Base-by-base conservation (phyloP, 1,139 yeast species). In the Candida neerlandica region DNA sequence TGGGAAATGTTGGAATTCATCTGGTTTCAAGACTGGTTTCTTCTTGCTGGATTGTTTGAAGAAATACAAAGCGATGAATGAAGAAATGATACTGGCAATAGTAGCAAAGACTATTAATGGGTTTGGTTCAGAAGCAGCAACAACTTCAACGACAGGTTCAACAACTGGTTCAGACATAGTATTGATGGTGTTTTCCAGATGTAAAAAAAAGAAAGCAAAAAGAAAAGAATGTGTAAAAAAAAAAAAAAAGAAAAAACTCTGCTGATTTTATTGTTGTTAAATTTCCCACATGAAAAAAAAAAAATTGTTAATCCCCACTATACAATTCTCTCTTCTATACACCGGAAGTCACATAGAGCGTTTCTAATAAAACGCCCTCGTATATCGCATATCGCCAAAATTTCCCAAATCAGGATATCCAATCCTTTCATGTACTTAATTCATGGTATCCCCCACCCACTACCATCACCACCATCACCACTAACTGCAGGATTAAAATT, bases 1-100 rank as follows among this genome's bases (percentile, higher is more conserved):
- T 51, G 96, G 96, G 77, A 91, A 92, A 62, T 88, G 82, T 65
- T 84, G 85, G 70, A 85, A 91, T 53, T 80, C 80, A 56, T 81
- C 87, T 43, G 85, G 81, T 59, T 79, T 79, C 58, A 87, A 79
- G 12, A 84, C 86, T 33, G 84, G 80, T 48, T 76, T 70, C 55
- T 71, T 71, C 57, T 71, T 74, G 51, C 68, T 66, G 48, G 62
- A 60, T 50, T 73, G 69, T 53, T 70, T 69, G 47, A 70, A 53
- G 44, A 64, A 70, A 59, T 75, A 74, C 51, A 67, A 61, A 10
- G 71, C 75, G 37, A 78, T 70, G 40, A 70, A 67, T 23, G 73
- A 57, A 12, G 66, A 55, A 50, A 77, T 73, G 48, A 78, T 63
- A 33, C 77, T 65, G n/a, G 78, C 74, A 37, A 75, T 71, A 12